Evolutionary conservation across 164 flowering plant species (phyloP).

Genomic region (Berberis thunbergii): DNA sequence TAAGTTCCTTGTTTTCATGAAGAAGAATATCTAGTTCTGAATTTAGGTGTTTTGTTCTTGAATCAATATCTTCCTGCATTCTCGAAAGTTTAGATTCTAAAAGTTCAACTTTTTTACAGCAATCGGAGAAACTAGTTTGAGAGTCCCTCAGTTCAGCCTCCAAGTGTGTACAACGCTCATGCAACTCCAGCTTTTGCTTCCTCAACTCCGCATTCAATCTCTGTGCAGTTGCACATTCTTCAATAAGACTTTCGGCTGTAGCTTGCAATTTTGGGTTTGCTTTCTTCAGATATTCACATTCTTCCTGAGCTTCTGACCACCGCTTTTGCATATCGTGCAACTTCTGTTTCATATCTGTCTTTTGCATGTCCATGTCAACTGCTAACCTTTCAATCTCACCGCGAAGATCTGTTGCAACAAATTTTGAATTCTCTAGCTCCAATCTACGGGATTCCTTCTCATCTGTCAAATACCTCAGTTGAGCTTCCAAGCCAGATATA

Average conservation of each 20-base stretch:
- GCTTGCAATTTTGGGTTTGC: constrained; percentile 38
- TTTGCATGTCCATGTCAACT: constrained; percentile 32
- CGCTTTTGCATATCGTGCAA: constrained; percentile 32
- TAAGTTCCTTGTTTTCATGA: constrained; percentile 33
- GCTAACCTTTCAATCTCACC: constrained; percentile 34
- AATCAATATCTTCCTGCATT: constrained; percentile 32
- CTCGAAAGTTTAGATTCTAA: constrained; percentile 43
- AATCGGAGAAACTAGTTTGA: constrained; percentile 24
- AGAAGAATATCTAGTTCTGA: constrained; percentile 44
- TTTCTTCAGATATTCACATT: constrained; percentile 39
- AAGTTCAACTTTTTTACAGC: constrained; percentile 31
- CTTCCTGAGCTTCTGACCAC: constrained; percentile 43
- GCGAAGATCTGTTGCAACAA: constrained; percentile 27
- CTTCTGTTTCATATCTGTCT: constrained; percentile 28
- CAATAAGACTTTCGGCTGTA: constrained; percentile 37
- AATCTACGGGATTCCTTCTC: constrained; percentile 39
- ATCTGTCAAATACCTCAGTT: constrained; percentile 40
- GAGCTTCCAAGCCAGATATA: constrained; percentile 56
- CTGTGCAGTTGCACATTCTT: constrained; percentile 42
- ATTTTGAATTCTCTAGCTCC: constrained; percentile 41
- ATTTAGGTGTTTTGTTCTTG: constrained; percentile 37
- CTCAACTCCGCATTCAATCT: constrained; percentile 39
- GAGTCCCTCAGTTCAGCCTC: constrained; percentile 43
- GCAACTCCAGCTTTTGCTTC: constrained; percentile 45
- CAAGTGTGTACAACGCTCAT: constrained; percentile 29